Conservation (phyloP, 2,329 filamentous ascomycete genomes). For the Apiospora hydei region DNA sequence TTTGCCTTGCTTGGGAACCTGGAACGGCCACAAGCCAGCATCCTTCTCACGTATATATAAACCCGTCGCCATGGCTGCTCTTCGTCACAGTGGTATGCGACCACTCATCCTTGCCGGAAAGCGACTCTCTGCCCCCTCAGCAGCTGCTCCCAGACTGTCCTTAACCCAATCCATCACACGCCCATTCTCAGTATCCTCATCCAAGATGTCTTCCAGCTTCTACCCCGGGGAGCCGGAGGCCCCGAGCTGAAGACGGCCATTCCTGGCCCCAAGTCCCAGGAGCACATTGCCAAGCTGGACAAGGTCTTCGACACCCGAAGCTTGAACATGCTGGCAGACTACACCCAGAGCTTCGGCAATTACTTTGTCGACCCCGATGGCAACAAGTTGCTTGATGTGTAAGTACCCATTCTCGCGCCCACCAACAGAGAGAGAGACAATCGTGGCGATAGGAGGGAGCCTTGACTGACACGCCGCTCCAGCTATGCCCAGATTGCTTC, state of each 20-base stretch:
- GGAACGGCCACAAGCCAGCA: slow-evolving; percentile 4
- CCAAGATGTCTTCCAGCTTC: slow-evolving; percentile 41
- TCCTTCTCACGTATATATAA: slow-evolving; percentile 8
- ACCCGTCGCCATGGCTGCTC: slow-evolving; percentile 36
- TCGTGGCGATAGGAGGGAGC: background rate
- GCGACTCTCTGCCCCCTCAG: slow-evolving; percentile 29
- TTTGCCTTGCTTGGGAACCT: background rate
- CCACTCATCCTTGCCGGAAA: slow-evolving; percentile 34
- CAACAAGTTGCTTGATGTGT: slow-evolving; percentile 77
- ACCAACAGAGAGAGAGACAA: background rate
- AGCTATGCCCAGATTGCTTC: slow-evolving; percentile 92
- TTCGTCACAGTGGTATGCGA: slow-evolving; percentile 40
- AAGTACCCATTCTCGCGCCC: slow-evolving; percentile 41
- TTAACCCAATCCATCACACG: slow-evolving; percentile 30
- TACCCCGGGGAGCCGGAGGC: slow-evolving; percentile 56
- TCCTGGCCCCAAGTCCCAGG: slow-evolving; percentile 78
- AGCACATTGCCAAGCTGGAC: slow-evolving; percentile 73
- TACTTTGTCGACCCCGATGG: slow-evolving; percentile 79
- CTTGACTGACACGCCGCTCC: slow-evolving; percentile 19
- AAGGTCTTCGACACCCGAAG: slow-evolving; percentile 86
- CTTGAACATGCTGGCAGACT: slow-evolving; percentile 84
- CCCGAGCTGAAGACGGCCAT: slow-evolving; percentile 66
- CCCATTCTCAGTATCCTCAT: slow-evolving; percentile 30
- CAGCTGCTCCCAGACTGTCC: slow-evolving; percentile 16
- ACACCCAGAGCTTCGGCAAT: slow-evolving; percentile 78